phyloP scores from a whole-genome alignment of 306 rosid species.

The Vicia sativa region DNA sequence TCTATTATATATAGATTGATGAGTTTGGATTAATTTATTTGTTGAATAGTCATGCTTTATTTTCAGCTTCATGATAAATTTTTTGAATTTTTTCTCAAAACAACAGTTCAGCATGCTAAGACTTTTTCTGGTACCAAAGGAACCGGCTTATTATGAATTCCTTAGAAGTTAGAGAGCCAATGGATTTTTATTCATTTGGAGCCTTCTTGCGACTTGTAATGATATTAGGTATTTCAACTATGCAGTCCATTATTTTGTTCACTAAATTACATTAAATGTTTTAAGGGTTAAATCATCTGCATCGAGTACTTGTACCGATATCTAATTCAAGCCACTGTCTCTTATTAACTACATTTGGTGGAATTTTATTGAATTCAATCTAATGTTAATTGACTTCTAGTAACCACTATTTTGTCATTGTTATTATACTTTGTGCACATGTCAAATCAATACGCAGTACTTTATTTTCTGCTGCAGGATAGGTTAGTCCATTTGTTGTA shows the following conservation, averaged over 20 bases:
- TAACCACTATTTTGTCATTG: conserved; percentile 1
- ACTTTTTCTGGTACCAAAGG: too few species aligned
- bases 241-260: conserved; percentile 22
- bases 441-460: conserved; percentile 2
- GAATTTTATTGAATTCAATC: conserved; percentile 1
- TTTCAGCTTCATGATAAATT: too few species aligned
- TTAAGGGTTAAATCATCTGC: neutral
- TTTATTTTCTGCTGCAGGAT: conserved; percentile 59
- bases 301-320: neutral
- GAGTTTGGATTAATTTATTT: too few species aligned
- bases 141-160: too few species aligned
- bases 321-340: neutral
- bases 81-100: too few species aligned
- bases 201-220: too few species aligned
- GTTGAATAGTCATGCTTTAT: too few species aligned
- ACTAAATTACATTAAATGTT: neutral
- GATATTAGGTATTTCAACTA: too few species aligned
- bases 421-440: conserved; percentile 2
- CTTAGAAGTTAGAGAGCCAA: too few species aligned
- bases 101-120: too few species aligned
- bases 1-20: too few species aligned
- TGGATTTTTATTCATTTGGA: too few species aligned
- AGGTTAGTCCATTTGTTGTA: conserved; percentile 78
- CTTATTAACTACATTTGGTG: conserved; percentile 22
- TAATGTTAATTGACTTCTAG: conserved; percentile 17